Evolutionary conservation across 495 filamentous ascomycete species (phyloP), one percentile per base, ranked within the genome.

Genomic region (Aspergillus haitiensis): DNA sequence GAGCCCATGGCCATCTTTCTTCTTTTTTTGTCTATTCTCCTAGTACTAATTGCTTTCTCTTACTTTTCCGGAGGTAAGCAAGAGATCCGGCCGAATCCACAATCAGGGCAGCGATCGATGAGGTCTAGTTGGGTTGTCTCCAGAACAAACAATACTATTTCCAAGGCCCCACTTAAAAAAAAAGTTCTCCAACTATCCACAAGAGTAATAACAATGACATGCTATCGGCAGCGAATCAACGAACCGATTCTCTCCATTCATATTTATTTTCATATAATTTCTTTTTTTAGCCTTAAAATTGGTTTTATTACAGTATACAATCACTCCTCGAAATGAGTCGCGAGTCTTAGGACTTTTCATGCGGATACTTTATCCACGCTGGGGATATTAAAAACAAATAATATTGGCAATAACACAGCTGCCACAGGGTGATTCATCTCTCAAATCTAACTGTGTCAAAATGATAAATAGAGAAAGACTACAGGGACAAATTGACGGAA

Each of bases 81-180:
- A 47, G 44, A 47, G 16, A 21, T 47, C 44, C 15, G 15, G 44
- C 11, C 15, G 44, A 18, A 9, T 47, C 44, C 44, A 47, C 44
- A 47, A 47, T 11, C 39, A 11, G 39, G 39, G 39, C 39, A 42
- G 8, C 44, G 44, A 47, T 47, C 44, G 44, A 47, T 47, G 9
- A 47, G 15, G n/a, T 47, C 15, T 15, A 8, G 21, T 27, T 27
- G 21, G 21, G 21, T 27, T 27, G 21, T 27, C 21, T 27, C 21
- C 21, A 27, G 21, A 27, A 27, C 21, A 8, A 13, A 46, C n/a
- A 16, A 16, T 8, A 16, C 18, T 16, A 8, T 18, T 46, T 18
- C 3, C 44, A n/a, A 47, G n/a, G 21, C 44, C 44, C 44, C 9
- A 47, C 12, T 11, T 9, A 42, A 15, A 42, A 42, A 42, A 4